Evolutionary conservation across 352 stramenopile genomes (phyloP).

Genomic region (Phytophthora kernoviae): DNA sequence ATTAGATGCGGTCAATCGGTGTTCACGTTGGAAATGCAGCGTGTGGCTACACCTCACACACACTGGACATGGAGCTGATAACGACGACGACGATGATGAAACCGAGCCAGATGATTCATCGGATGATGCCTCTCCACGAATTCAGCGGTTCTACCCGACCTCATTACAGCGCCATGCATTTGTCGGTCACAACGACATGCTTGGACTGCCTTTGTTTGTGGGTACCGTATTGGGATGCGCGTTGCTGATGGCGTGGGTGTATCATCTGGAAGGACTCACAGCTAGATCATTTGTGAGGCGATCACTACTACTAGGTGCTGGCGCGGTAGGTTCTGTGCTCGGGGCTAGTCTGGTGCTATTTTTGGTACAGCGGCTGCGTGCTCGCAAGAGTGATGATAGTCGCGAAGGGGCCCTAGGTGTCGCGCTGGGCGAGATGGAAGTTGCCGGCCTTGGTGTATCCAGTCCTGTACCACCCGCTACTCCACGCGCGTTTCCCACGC

Average conservation of each 20-base stretch:
- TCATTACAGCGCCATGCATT: conserved; percentile 38
- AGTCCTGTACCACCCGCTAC: conserved; percentile 41
- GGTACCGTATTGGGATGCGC: conserved; percentile 33
- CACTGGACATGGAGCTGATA: conserved; percentile 11
- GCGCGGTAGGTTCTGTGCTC: conserved; percentile 29
- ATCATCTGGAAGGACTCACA: conserved; percentile 26
- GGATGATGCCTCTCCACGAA: conserved; percentile 29
- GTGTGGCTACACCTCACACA: conserved; percentile 56
- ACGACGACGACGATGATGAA: conserved; percentile 34
- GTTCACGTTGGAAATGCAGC: conserved; percentile 47
- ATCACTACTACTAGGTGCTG: conserved; percentile 34
- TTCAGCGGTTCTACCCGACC: conserved; percentile 44
- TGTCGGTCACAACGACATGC: conserved; percentile 35
- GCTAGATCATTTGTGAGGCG: conserved; percentile 48
- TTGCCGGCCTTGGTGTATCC: conserved; percentile 32
- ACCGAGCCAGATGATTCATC: conserved; percentile 42
- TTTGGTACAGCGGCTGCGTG: conserved; percentile 8
- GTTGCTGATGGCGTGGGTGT: conserved; percentile 40
- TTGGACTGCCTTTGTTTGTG: conserved; percentile 39
- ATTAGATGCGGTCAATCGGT: conserved; percentile 47
- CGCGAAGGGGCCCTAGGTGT: conserved; percentile 24
- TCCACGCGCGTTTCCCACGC: conserved; percentile 35
- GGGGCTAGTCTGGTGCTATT: conserved; percentile 32
- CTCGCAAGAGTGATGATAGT: conserved; percentile 13
- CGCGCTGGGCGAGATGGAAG: conserved; percentile 50